A percentile compares a stretch with the other conserved stretches of the same genome.
Evolutionary conservation across 495 filamentous ascomycete genomes (phyloP).

Genomic region (Thozetella sp.): DNA sequence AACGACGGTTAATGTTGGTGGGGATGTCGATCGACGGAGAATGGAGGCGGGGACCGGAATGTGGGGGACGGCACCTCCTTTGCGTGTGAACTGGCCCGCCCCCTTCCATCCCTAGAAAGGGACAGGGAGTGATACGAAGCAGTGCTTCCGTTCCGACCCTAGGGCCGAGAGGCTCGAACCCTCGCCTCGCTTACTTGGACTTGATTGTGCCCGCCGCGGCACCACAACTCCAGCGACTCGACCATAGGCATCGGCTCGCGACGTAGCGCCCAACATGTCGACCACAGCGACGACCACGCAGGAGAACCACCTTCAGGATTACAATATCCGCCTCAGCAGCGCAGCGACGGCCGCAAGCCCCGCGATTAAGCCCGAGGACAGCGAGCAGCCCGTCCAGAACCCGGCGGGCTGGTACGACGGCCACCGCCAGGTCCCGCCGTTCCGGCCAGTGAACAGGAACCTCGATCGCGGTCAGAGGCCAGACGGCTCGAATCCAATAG

Average conservation of each 20-base stretch:
- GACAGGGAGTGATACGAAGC: too few relatives aligned
- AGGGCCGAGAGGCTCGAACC: too few relatives aligned
- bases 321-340: slow-evolving; percentile 45
- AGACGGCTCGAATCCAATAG: slow-evolving; percentile 39
- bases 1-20: background rate
- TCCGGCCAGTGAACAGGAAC: slow-evolving; percentile 49
- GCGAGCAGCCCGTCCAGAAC: slow-evolving; percentile 19
- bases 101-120: too few relatives aligned
- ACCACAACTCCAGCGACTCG: too few relatives aligned
- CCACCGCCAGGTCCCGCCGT: slow-evolving; percentile 49
- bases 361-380: slow-evolving; percentile 19
- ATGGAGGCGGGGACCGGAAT: background rate
- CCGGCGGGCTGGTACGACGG: slow-evolving; percentile 42
- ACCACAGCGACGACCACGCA: slow-evolving; percentile 30
- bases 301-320: slow-evolving; percentile 44
- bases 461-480: slow-evolving; percentile 39
- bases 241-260: too few relatives aligned
- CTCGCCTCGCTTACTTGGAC: too few relatives aligned
- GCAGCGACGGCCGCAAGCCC: slow-evolving; percentile 13
- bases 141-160: too few relatives aligned
- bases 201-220: too few relatives aligned
- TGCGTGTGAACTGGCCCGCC: too few relatives aligned
- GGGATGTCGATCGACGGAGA: background rate
- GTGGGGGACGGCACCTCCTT: too few relatives aligned
- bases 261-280: slow-evolving; percentile 7